A percentile compares a stretch with the other conserved stretches of the same genome.
These are phyloP conservation scores for Colletotrichum sp. DNA, from an alignment of 2,329 filamentous ascomycete species.

Conservation along the genomic window DNA sequence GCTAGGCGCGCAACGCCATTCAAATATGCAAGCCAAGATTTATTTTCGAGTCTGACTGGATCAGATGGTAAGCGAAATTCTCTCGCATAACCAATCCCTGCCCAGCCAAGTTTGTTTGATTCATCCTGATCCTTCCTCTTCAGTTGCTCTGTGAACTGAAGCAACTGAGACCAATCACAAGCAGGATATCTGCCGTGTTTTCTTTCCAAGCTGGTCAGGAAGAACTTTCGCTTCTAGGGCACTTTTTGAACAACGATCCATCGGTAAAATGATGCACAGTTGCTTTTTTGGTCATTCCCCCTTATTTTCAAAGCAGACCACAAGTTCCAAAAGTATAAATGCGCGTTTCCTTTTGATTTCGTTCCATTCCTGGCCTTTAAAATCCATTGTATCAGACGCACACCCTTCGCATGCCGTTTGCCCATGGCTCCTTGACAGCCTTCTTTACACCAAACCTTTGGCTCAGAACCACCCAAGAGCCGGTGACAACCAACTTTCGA, in stretches of 20 bases:
- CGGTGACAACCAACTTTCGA: neutral
- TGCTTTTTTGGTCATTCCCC: neutral
- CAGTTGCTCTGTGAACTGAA: neutral
- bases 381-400: neutral
- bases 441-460: slow-evolving; percentile 2
- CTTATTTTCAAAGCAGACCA: neutral
- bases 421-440: neutral
- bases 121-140: neutral
- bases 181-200: neutral
- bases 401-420: neutral
- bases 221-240: neutral
- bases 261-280: neutral
- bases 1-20: neutral
- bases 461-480: slow-evolving; percentile 14
- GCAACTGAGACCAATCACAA: neutral
- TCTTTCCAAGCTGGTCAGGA: neutral
- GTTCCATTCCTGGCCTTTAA: neutral
- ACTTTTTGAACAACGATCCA: neutral
- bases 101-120: neutral
- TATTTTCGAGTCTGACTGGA: neutral
- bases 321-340: neutral
- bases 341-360: neutral
- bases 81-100: neutral
- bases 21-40: neutral
- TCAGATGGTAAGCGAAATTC: neutral